A percentile compares a stretch with the other conserved stretches of the same genome.
Conservation (phyloP, 257 asterid genomes). For the Ophiorrhiza pumila region DNA sequence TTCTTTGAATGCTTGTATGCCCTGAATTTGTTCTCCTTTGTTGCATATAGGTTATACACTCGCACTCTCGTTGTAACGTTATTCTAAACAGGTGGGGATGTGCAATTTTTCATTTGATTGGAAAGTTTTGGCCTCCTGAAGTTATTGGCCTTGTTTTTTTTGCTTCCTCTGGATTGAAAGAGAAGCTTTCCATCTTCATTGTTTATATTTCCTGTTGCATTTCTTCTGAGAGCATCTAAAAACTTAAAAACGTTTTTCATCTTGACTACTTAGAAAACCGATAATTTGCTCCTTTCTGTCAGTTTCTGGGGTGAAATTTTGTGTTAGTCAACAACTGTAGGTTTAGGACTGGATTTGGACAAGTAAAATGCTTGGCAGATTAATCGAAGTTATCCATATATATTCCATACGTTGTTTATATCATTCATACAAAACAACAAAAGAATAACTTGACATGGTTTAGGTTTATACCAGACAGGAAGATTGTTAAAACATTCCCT, state of each 20-base stretch:
- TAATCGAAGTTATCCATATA: no score
- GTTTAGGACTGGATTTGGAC: no score
- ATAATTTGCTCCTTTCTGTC: neutral
- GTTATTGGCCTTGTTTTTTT: neutral
- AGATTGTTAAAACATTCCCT: no score
- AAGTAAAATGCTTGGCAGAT: no score
- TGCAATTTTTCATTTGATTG: neutral
- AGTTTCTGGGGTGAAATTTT: neutral
- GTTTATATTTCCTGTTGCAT: neutral
- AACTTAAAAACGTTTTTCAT: neutral
- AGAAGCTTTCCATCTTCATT: neutral
- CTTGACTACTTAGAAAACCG: neutral
- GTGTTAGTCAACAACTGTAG: no score
- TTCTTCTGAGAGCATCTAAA: neutral
- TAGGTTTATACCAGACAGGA: no score
- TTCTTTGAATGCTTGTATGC: neutral
- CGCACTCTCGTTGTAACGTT: neutral
- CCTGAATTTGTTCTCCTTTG: neutral
- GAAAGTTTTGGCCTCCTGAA: neutral
- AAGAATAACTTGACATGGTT: no score
- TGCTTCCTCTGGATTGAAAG: neutral
- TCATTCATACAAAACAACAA: no score
- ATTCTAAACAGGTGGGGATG: neutral
- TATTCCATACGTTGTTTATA: no score
- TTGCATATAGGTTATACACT: neutral